Evolutionary conservation across 345 rosid genomes (phyloP).

Genomic region (Clausena lansium): DNA sequence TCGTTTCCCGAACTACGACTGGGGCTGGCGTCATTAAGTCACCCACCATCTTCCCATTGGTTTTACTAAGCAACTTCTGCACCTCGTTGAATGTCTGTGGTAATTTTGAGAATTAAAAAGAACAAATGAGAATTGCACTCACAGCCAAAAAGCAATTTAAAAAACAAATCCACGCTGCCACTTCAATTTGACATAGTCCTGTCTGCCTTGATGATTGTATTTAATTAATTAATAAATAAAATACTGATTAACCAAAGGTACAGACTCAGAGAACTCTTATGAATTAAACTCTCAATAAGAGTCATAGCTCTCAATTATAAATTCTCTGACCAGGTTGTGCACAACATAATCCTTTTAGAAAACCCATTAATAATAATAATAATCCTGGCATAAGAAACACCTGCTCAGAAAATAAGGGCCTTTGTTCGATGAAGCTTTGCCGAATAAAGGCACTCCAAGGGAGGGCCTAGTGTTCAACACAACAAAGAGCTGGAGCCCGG

Average conservation of each 20-base stretch:
- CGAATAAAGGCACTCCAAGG: neutral
- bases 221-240: neutral
- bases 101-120: neutral
- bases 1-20: slow-evolving; percentile 70
- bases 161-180: neutral
- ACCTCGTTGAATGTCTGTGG: slow-evolving; percentile 85
- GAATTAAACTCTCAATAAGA: neutral
- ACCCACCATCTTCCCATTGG: slow-evolving; percentile 80
- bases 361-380: neutral
- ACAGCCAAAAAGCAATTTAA: neutral
- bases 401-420: neutral
- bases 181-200: neutral
- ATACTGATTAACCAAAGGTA: neutral
- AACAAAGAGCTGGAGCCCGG: neutral
- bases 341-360: neutral
- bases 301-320: neutral
- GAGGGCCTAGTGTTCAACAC: neutral
- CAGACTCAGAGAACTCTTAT: neutral
- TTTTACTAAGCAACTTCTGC: slow-evolving; percentile 82
- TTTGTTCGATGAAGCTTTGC: neutral
- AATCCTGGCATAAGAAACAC: neutral
- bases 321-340: neutral
- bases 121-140: neutral
- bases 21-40: slow-evolving; percentile 93
- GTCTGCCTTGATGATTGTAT: neutral